Base-by-base conservation (phyloP, 192 early-diverging fungal species). In the Paraglomus occultum region DNA sequence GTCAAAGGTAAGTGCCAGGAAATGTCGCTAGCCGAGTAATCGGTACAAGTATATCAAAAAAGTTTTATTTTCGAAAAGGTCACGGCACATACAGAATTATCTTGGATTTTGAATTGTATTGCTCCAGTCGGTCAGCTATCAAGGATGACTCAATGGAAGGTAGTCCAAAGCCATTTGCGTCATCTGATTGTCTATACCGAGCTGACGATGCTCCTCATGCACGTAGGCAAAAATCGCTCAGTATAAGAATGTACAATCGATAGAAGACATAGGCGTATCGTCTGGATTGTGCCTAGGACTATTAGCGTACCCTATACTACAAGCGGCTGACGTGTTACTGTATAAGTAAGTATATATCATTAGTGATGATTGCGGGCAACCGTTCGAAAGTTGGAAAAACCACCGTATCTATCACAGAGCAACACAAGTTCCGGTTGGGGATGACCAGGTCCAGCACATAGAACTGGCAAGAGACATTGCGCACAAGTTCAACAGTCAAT, bases 111-210 rank as follows among this genome's bases (percentile, higher is more conserved):
- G 48, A 91, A 85, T 71, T 96, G 93, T 70, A 82, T 90, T 48
- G 94, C 94, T 12, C 92, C 93, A 11, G 84, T 96, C 2, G 88
- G 89, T 3, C 95, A 94, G 94, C 75, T 98, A 4, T 88, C 86
- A 23, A 82, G 94, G 6, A 98, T 98, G 95, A 95, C 95, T 10
- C 95, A 98, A 70, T 98, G 95, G 95, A 95, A 96, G 80, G 84
- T 87, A 67, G 45, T 31, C 4, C 49, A 11, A n/a, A 38, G 23
- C 5, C 11, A 50, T 14, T 49, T 63, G 23, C 14, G 11, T 39
- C 5, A 45, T 58, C 17, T n/a, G 23, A 67, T 43, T 55, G 1
- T 44, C 31, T 45, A 15, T 68, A 65, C 43, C 23, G 45, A 66
- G 39, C 48, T 17, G 47, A 31, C 45, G 2, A 42, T 23, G 20